Percentiles rank a stretch among this genome's conserved stretches.
Conservation (phyloP, 306 rosid species). For the Pyrus betulifolia region DNA sequence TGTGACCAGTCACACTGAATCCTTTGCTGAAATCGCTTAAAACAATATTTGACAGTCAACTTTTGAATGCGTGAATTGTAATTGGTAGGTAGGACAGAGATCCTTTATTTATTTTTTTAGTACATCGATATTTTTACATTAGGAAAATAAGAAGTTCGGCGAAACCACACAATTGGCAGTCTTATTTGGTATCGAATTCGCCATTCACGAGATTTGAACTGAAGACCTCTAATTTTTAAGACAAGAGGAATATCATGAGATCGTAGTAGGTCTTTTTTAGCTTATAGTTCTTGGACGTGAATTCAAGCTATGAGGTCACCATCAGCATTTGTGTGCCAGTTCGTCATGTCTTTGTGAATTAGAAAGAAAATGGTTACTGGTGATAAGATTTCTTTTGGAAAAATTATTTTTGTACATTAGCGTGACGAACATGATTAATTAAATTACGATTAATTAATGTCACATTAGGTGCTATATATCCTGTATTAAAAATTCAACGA, state of each 20-base stretch:
- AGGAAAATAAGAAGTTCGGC: rapidly evolving
- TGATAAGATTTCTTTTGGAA: neutral
- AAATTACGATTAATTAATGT: neutral
- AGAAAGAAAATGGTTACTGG: neutral
- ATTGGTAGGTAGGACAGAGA: too few species aligned
- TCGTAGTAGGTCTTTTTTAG: too few species aligned
- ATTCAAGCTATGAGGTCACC: neutral
- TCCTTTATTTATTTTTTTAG: too few species aligned
- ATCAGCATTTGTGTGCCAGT: neutral
- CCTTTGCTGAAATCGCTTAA: too few species aligned
- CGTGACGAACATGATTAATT: neutral
- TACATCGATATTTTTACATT: too few species aligned
- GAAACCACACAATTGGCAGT: too few species aligned
- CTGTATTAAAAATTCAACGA: neutral
- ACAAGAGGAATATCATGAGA: rapidly evolving
- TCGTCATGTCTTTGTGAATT: neutral
- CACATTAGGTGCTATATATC: neutral
- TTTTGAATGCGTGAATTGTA: too few species aligned
- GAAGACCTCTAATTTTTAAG: too few species aligned
- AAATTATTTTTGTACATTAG: neutral
- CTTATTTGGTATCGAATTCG: too few species aligned
- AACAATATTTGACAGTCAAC: neutral
- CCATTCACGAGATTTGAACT: rapidly evolving
- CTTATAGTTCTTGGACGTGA: neutral
- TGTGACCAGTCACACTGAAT: neutral